A percentile compares a stretch with the other conserved stretches of the same genome.
Evolutionary conservation across 2,329 filamentous ascomycete genomes (phyloP).

Genomic region (Phyllosticta citriasiana): DNA sequence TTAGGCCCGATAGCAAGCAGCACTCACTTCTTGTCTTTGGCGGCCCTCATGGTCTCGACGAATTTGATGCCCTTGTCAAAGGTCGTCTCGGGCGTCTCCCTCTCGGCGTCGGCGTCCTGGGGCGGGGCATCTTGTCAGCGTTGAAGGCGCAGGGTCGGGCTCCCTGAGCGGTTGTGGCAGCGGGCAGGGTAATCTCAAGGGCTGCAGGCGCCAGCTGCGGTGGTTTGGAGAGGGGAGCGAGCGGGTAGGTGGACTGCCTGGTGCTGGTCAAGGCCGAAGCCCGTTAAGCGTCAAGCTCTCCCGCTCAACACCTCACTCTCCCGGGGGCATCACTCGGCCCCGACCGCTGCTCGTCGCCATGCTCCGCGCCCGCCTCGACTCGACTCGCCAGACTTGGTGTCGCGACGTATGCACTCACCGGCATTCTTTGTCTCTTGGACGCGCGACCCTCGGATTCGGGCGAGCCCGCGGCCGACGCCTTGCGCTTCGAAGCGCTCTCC

Average conservation of each 20-base stretch:
- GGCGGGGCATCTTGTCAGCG: constrained; percentile 10
- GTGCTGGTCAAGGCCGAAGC: constrained; percentile 12
- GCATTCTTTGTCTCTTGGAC: constrained; percentile 48
- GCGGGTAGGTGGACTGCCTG: constrained; percentile 16
- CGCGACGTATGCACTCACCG: constrained; percentile 38
- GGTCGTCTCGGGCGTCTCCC: constrained; percentile 58
- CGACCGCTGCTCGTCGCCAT: constrained; percentile 12
- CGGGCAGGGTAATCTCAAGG: background rate
- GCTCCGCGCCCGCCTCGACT: constrained; percentile 1
- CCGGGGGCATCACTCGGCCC: background rate
- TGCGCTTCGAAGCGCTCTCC: constrained; percentile 46
- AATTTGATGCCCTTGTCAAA: constrained; percentile 63
- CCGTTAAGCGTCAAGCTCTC: constrained; percentile 11
- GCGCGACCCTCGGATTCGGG: constrained; percentile 44
- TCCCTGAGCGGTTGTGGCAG: background rate
- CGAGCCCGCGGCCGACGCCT: constrained; percentile 38
- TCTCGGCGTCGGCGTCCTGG: constrained; percentile 19
- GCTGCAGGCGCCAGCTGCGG: constrained; percentile 14
- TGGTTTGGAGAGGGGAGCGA: constrained; percentile 19
- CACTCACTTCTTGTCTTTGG: constrained; percentile 71
- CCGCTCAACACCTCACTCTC: constrained; percentile 3
- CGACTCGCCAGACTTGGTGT: background rate
- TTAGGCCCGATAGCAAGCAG: constrained; percentile 8
- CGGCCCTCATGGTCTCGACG: constrained; percentile 63
- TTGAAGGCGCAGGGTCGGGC: background rate